Base-by-base conservation (phyloP, 2,329 filamentous ascomycete genomes). In the Plenodomus tracheiphilus region DNA sequence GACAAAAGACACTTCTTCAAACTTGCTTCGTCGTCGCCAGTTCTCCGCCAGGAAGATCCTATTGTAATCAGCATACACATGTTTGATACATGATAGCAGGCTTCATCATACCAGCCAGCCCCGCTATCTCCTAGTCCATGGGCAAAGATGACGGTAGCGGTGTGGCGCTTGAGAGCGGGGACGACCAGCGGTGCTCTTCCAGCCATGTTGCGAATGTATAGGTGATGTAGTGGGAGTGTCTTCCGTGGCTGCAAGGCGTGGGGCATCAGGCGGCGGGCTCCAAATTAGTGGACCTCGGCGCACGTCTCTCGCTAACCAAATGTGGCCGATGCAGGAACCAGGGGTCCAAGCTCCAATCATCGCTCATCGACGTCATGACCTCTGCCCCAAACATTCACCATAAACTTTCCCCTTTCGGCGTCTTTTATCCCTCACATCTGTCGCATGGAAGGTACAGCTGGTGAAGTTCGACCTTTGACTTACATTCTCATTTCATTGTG, bases 1-100 rank as follows among this genome's bases (percentile, higher is more conserved):
- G 67, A 99, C 84, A 73, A 97, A 97, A 69, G 93, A 88, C 70
- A 96, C 89, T 74, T 97, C 88, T 49, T 91, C 84, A 56, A 97
- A 90, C 66, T 87, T 86, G 71, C 85, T 83, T 43, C 89, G 83
- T 28, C 86, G 81, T 46, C 91, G 85, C 87, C 88, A 97, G 74
- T 93, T 91, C 77, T 96, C 87, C 25, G 94, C 91, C 17, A 94
- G 83, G 48, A 84, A 85, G 38, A 88, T 82, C 84, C 85, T 85
- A 56, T 42, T 6, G 39, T 13, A 17, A 35, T 68, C 40, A 69
- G 61, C 19, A 42, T 47, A 28, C 22, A 34, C 9, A 22, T 21
- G 35, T 9, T 15, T 32, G 28, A 11, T 32, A 32, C 13, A 4
- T 32, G n/a, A n/a, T n/a, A n/a, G n/a, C 28, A 15, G 13, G 28